Evolutionary conservation across 2,329 filamentous ascomycete genomes (phyloP), one percentile per base, ranked within the genome.

Genomic region (Monilinia fructicola): DNA sequence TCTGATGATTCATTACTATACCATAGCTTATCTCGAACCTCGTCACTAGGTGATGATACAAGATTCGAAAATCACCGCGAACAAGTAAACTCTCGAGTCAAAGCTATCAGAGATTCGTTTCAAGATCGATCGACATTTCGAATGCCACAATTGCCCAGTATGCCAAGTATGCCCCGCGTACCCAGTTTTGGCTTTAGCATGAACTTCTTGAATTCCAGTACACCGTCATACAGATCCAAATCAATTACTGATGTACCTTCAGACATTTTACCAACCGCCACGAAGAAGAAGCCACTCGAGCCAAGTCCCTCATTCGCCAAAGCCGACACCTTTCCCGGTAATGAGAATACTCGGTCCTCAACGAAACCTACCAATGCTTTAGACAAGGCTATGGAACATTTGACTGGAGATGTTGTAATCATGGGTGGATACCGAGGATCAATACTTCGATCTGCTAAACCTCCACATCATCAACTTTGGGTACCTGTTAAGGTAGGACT

Each of bases 401-500:
- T 97, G 28, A 91, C 87, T 0, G 93, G 94, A 0, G 94, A 98
- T 74, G 77, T 98, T 10, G 92, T 98, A 10, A 83, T 97, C 40
- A 84, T 98, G 75, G 94, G 94, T 26, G 94, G 94, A 18, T 97
- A 97, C 75, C 85, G 94, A 70, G 94, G 94, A 4, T 97, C 93
- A 0, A 84, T 97, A n/a, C 78, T 98, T 40, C 87, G 93, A 40
- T 96, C 92, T 14, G 90, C 92, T 14, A 88, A 92, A 69, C 85
- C 91, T 5, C 87, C 91, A 4, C 87, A 94, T 74, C 87, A 92
- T n/a, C 92, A 96, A 75, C 80, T 97, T 0, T 98, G 94, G 94
- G 91, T 96, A 1, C 93, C 93, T 0, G 89, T 97, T 74, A 97
- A 97, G 78, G 89, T 97, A 38, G 93, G 94, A 0, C 80, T 98